Evolutionary conservation across 441 rosid genomes (phyloP).

Genomic region (Flueggea neowawraea): DNA sequence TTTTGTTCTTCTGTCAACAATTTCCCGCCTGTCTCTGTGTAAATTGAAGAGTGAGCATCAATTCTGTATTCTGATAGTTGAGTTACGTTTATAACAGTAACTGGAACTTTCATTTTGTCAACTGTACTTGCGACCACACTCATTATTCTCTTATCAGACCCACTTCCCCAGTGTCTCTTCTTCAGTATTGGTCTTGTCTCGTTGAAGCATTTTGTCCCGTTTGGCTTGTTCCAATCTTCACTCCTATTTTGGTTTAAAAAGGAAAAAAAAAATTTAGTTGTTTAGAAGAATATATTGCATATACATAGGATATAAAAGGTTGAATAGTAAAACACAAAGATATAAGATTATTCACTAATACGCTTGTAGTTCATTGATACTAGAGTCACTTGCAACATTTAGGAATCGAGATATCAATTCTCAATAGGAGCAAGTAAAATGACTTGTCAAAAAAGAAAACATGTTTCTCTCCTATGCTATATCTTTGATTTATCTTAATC

Average conservation of each 20-base stretch:
- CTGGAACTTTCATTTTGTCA: constrained; percentile 64
- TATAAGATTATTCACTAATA: no score
- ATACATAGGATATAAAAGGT: no score
- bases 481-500: no score
- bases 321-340: no score
- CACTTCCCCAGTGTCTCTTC: constrained; percentile 73
- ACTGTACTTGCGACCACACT: constrained; percentile 48
- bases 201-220: constrained; percentile 76
- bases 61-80: constrained; percentile 83
- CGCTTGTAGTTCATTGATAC: not conserved
- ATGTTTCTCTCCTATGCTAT: no score
- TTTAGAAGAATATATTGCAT: no score
- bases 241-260: constrained; percentile 28
- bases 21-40: constrained; percentile 75
- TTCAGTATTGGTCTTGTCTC: constrained; percentile 75
- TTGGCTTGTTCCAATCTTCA: constrained; percentile 64
- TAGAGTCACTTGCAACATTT: no score
- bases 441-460: no score
- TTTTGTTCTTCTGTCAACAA: constrained; percentile 59
- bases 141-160: constrained; percentile 67
- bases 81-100: constrained; percentile 69
- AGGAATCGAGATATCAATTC: no score
- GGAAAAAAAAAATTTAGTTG: no score
- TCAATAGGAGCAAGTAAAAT: no score
- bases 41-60: constrained; percentile 77